Percentiles rank a stretch among this genome's conserved stretches.
Evolutionary conservation across 345 rosid species (phyloP).

Genomic region (Clarkia xantiana): DNA sequence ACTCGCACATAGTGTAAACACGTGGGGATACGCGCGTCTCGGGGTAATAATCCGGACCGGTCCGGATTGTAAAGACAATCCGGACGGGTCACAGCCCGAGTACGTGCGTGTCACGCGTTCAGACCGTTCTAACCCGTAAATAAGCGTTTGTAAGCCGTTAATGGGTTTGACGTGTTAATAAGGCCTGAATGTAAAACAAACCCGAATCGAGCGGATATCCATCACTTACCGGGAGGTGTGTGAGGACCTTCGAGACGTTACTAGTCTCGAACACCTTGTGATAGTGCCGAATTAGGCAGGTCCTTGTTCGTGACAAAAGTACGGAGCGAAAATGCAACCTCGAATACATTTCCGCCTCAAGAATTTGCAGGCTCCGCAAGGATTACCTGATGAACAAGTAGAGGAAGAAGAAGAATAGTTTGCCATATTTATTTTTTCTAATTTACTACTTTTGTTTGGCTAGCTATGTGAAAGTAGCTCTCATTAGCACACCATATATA

Average conservation of each 20-base stretch:
- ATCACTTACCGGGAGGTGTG: conserved; percentile 61
- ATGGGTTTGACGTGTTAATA: too few relatives aligned
- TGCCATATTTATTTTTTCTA: background rate
- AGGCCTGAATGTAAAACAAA: too few relatives aligned
- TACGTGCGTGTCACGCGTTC: too few relatives aligned
- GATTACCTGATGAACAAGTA: conserved; percentile 26
- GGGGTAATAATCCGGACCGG: too few relatives aligned
- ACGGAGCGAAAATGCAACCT: conserved; percentile 95
- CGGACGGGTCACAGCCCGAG: too few relatives aligned
- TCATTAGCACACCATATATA: too few relatives aligned
- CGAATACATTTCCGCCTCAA: conserved; percentile 79
- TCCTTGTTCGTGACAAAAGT: conserved; percentile 88
- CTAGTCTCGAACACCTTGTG: conserved; percentile 97
- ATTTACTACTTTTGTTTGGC: background rate
- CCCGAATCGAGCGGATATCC: too few relatives aligned
- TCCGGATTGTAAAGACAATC: too few relatives aligned
- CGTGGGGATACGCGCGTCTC: too few relatives aligned
- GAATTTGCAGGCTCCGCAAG: conserved; percentile 98
- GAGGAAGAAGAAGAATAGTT: background rate
- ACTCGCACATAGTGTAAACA: too few relatives aligned
- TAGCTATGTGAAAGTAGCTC: conserved; percentile 1
- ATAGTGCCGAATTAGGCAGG: conserved; percentile 71
- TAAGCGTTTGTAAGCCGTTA: too few relatives aligned
- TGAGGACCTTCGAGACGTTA: conserved; percentile 75
- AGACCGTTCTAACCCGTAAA: too few relatives aligned